Evolutionary conservation across 805 yeast genomes (phyloP).

Genomic region (Candida golubevii): DNA sequence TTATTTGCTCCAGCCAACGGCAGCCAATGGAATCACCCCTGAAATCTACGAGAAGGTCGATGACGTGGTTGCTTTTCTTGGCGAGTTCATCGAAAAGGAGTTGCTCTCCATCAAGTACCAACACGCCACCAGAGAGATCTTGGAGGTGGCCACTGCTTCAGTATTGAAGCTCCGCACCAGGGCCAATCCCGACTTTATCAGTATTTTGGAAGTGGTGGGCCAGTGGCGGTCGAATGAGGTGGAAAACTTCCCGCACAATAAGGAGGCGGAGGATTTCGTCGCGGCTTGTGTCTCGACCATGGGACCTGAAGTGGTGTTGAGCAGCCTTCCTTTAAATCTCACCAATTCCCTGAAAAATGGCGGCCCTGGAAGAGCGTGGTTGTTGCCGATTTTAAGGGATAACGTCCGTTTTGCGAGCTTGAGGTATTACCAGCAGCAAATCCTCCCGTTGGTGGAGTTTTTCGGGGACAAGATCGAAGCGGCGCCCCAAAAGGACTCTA

Average conservation of each 20-base stretch:
- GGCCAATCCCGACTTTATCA: constrained; percentile 65
- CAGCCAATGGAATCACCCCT: constrained; percentile 34
- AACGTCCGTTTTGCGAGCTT: constrained; percentile 70
- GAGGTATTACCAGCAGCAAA: constrained; percentile 53
- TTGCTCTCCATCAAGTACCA: constrained; percentile 71
- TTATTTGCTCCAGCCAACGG: constrained; percentile 49
- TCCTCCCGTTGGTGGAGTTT: constrained; percentile 61
- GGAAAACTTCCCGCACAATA: constrained; percentile 60
- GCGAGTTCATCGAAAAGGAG: constrained; percentile 50
- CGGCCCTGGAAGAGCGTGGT: constrained; percentile 87
- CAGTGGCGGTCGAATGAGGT: constrained; percentile 79
- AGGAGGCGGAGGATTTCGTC: constrained; percentile 76
- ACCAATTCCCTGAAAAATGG: constrained; percentile 41
- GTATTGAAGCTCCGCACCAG: constrained; percentile 61
- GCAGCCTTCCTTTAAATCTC: constrained; percentile 75
- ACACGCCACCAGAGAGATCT: constrained; percentile 67
- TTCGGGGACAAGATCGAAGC: constrained; percentile 47
- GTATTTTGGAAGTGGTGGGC: constrained; percentile 69
- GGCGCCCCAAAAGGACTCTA: constrained; percentile 48
- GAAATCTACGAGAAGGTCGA: constrained; percentile 55
- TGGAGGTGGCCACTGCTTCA: constrained; percentile 61
- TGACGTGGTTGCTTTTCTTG: constrained; percentile 46
- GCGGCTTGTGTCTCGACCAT: constrained; percentile 72
- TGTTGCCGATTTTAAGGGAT: constrained; percentile 86
- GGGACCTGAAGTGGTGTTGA: constrained; percentile 83